Conservation (phyloP, 176 grass and related monocot genomes). For the Canna indica region DNA sequence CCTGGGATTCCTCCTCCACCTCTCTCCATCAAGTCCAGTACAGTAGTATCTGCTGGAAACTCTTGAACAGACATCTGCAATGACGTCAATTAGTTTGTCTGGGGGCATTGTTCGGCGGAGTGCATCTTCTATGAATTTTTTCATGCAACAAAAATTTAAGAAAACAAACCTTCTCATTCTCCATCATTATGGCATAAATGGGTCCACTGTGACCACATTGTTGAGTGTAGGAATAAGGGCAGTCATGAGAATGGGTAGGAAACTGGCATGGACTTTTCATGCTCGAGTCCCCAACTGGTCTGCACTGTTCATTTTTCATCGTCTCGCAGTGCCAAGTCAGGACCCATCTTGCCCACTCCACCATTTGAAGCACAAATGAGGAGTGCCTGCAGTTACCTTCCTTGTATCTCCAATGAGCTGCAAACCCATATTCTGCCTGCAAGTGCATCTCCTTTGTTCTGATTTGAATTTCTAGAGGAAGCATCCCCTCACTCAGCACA, state of each 20-base stretch:
- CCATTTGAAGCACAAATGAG: conserved; percentile 23
- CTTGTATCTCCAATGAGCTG: conserved; percentile 71
- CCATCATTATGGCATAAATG: conserved; percentile 42
- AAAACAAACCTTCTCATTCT: conserved; percentile 41
- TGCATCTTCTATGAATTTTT: neutral
- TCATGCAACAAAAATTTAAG: neutral
- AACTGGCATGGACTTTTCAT: conserved; percentile 1
- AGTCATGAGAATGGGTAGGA: conserved; percentile 1
- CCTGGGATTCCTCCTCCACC: neutral
- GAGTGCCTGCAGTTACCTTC: conserved; percentile 29
- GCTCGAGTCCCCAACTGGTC: neutral
- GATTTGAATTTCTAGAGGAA: conserved; percentile 54
- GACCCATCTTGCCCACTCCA: conserved; percentile 21
- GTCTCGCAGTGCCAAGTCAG: conserved; percentile 14
- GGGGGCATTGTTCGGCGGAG: too few species aligned
- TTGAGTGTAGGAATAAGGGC: neutral
- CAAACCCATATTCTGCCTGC: conserved; percentile 57
- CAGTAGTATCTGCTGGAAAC: conserved; percentile 33
- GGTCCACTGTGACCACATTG: conserved; percentile 14
- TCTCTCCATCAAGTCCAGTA: conserved; percentile 42
- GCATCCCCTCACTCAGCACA: conserved; percentile 26
- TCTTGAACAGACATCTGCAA: conserved; percentile 68
- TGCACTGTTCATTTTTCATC: neutral
- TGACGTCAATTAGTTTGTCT: conserved; percentile 4
- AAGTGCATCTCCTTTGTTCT: conserved; percentile 58